These are phyloP conservation scores for Nephelium lappaceum DNA, from an alignment of 345 rosid genomes.

Conservation along the genomic window DNA sequence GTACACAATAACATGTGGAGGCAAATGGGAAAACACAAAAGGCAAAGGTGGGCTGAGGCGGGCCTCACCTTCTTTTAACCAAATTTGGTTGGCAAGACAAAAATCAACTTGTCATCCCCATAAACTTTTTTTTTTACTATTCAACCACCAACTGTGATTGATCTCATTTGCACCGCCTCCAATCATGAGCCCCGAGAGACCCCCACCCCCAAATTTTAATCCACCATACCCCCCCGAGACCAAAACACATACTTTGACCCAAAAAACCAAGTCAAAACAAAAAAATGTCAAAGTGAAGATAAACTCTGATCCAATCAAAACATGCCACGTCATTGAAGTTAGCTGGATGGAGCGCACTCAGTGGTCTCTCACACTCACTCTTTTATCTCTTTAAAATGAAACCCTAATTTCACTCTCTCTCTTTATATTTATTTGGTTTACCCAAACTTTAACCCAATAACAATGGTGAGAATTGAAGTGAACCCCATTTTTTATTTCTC, in stretches of 20 bases:
- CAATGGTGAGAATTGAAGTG: neutral
- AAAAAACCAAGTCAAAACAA: neutral
- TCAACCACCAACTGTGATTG: slow-evolving; percentile 9
- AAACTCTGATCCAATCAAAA: slow-evolving; percentile 7
- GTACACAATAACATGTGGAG: neutral
- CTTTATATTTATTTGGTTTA: neutral
- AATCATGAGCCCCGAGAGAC: neutral
- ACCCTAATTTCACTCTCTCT: slow-evolving; percentile 12
- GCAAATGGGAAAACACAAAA: slow-evolving; percentile 13
- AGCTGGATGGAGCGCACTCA: slow-evolving; percentile 22
- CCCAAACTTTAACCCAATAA: slow-evolving; percentile 4
- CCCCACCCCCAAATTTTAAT: neutral
- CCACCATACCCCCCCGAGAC: neutral
- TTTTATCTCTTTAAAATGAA: slow-evolving; percentile 13
- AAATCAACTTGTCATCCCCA: slow-evolving; percentile 16
- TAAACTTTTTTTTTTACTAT: neutral
- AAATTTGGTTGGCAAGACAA: slow-evolving; percentile 28
- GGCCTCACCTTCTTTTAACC: slow-evolving; percentile 13
- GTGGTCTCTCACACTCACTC: slow-evolving; percentile 14
- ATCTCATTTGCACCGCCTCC: neutral
- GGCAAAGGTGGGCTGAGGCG: slow-evolving; percentile 25
- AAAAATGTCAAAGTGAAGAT: slow-evolving; percentile 29
- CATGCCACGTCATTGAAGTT: slow-evolving; percentile 22
- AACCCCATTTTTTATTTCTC: neutral
- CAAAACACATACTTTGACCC: slow-evolving; percentile 29